Conservation (phyloP, 805 yeast genomes). For the Yamadazyma nakazawae region DNA sequence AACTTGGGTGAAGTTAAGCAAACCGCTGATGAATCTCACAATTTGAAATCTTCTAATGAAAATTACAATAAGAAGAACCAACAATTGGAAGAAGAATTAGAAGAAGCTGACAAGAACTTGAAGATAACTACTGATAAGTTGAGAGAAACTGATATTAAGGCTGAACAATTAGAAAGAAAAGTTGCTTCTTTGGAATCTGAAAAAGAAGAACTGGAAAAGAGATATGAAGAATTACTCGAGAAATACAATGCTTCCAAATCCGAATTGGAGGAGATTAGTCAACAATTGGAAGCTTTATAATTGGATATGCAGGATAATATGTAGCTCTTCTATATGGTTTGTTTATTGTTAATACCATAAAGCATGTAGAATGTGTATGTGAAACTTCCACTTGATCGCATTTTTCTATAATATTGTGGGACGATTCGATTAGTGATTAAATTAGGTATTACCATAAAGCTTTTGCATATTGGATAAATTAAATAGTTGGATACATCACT, state of each 20-base stretch:
- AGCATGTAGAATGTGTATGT: neutral
- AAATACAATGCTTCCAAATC: slow-evolving; percentile 82
- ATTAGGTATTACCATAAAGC: neutral
- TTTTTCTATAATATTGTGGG: neutral
- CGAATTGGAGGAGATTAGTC: slow-evolving; percentile 94
- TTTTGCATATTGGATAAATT: neutral
- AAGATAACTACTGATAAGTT: slow-evolving; percentile 91
- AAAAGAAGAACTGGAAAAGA: slow-evolving; percentile 86
- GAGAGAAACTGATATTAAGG: slow-evolving; percentile 93
- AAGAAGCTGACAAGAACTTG: slow-evolving; percentile 84
- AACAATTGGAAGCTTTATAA: slow-evolving; percentile 82
- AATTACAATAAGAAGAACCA: slow-evolving; percentile 86
- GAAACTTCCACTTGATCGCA: slow-evolving; percentile 1
- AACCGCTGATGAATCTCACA: slow-evolving; percentile 86
- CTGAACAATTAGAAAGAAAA: slow-evolving; percentile 93
- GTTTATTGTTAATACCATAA: slow-evolving; percentile 3
- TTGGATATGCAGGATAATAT: neutral
- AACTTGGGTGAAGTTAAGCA: slow-evolving; percentile 75
- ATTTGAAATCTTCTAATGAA: slow-evolving; percentile 85
- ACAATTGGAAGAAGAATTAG: slow-evolving; percentile 86
- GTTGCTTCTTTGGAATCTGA: slow-evolving; percentile 89
- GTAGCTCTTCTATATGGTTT: slow-evolving; percentile 2
- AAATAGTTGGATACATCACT: too few species aligned
- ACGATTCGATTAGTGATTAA: neutral
- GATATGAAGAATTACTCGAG: slow-evolving; percentile 80